Evolutionary conservation across 768 basidiomycete species (phyloP).

Genomic region (Cystobasidium ongulense): DNA sequence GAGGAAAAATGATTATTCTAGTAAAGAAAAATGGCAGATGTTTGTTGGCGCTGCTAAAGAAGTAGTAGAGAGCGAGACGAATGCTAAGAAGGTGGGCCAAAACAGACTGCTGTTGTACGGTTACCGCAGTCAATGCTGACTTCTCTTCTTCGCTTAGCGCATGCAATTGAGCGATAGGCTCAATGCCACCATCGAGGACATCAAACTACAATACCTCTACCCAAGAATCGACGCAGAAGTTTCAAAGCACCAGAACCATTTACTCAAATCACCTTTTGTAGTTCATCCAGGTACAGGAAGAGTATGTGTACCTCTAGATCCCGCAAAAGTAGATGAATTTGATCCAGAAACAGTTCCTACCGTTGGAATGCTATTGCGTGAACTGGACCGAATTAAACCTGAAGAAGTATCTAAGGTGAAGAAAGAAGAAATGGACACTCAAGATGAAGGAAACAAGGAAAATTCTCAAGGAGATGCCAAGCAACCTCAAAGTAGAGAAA

Average conservation of each 20-base stretch:
- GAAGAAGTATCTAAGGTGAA: conserved; percentile 22
- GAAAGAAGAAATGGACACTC: neutral
- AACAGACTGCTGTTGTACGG: neutral
- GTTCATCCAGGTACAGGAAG: conserved; percentile 93
- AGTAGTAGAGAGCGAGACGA: conserved; percentile 16
- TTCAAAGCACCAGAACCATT: conserved; percentile 91
- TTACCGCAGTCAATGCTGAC: neutral
- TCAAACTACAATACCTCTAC: conserved; percentile 87
- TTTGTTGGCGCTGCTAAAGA: neutral
- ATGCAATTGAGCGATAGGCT: conserved; percentile 11
- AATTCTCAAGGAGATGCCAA: neutral
- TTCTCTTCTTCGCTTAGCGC: neutral
- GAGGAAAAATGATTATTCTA: conserved; percentile 23
- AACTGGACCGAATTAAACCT: conserved; percentile 55
- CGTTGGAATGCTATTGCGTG: conserved; percentile 67
- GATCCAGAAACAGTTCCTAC: conserved; percentile 81
- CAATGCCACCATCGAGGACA: conserved; percentile 62
- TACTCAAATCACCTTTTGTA: conserved; percentile 95
- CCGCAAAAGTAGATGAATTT: conserved; percentile 64
- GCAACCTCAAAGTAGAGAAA: neutral
- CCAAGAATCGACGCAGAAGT: conserved; percentile 95
- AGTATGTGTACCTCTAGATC: conserved; percentile 87
- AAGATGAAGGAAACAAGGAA: neutral
- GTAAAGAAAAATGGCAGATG: conserved; percentile 17
- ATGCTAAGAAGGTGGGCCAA: conserved; percentile 21